Evolutionary conservation across 2,329 filamentous ascomycete species (phyloP), one percentile per base, ranked within the genome.

Genomic region (Arthrobotrys sphaeroides): DNA sequence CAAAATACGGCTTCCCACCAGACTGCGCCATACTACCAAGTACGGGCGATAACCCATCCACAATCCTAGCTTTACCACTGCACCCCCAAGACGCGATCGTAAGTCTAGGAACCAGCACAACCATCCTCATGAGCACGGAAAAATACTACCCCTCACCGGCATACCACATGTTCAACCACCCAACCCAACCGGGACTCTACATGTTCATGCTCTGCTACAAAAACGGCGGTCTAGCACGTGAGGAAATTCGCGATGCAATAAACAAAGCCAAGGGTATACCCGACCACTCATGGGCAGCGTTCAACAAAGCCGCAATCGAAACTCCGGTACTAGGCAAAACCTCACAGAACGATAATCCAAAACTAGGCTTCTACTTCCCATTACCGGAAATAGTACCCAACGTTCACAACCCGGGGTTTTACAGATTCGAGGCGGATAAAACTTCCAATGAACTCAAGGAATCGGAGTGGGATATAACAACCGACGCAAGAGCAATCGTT

Each of bases 161-260:
- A 5, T 97, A 97, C 81, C 95, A 99, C 85, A 97, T 98, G 86
- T 96, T 98, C 88, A 97, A 97, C 85, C 94, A 98, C 83, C 95
- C 95, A 0, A 95, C 93, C 47, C 96, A 93, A 0, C 85, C 90
- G 0, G 93, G 91, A 0, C 88, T 97, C 74, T 97, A 96, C 87
- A 98, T 99, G 95, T 98, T 99, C 84, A 99, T 99, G 95, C 89
- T 99, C 36, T 99, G 95, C 86, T 99, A 98, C 86, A 98, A 98
- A 84, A 99, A 99, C 83, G 95, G 95, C 79, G 93, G 93, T 1
- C 88, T 98, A 0, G 94, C 95, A 1, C 91, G 95, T 47, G 95
- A 99, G 82, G 90, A 91, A 80, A 88, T 98, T 77, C 91, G 95
- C 65, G 93, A 99, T 81, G 86, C 88, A 0, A 88, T 98, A 61